A percentile compares a stretch with the other conserved stretches of the same genome.
phyloP scores from a whole-genome alignment of 768 basidiomycete genomes.

The Boletus sp. region DNA sequence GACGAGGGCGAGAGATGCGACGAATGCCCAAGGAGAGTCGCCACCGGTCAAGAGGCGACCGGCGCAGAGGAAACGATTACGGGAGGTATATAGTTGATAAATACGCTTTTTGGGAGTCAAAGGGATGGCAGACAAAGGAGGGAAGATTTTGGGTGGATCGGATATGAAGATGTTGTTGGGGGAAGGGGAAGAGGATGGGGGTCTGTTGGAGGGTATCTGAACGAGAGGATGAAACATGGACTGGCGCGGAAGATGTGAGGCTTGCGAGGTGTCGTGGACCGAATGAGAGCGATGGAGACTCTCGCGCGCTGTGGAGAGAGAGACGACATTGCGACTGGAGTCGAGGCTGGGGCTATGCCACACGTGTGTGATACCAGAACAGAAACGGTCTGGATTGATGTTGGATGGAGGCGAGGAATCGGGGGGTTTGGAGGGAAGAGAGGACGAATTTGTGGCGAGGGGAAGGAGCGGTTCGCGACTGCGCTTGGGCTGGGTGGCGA shows the following conservation, averaged over 20 bases:
- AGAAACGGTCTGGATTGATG: conserved; percentile 2
- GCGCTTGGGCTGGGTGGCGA: conserved; percentile 49
- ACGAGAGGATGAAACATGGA: conserved; percentile 23
- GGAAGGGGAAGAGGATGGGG: conserved; percentile 26
- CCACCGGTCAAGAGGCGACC: conserved; percentile 82
- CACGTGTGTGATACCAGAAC: conserved; percentile 55
- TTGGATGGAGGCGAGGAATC: background rate
- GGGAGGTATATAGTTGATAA: conserved; percentile 65
- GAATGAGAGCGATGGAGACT: conserved; percentile 10
- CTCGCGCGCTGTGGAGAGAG: conserved; percentile 1
- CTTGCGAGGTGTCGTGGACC: conserved; percentile 6
- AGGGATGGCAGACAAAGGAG: conserved; percentile 38
- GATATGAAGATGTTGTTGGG: conserved; percentile 30
- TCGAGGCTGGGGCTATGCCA: conserved; percentile 54
- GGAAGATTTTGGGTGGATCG: conserved; percentile 29
- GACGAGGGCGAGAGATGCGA: conserved; percentile 59
- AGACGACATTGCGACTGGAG: conserved; percentile 38
- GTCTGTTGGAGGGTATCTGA: conserved; percentile 24
- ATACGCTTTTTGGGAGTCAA: conserved; percentile 41
- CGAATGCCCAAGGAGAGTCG: conserved; percentile 81
- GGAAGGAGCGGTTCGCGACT: conserved; percentile 77
- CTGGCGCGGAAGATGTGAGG: conserved; percentile 8
- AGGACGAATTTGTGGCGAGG: conserved; percentile 20
- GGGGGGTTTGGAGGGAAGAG: background rate
- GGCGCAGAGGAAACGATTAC: conserved; percentile 71